phyloP scores from a whole-genome alignment of 176 grass and related monocot genomes.

The Triticum aestivum region DNA sequence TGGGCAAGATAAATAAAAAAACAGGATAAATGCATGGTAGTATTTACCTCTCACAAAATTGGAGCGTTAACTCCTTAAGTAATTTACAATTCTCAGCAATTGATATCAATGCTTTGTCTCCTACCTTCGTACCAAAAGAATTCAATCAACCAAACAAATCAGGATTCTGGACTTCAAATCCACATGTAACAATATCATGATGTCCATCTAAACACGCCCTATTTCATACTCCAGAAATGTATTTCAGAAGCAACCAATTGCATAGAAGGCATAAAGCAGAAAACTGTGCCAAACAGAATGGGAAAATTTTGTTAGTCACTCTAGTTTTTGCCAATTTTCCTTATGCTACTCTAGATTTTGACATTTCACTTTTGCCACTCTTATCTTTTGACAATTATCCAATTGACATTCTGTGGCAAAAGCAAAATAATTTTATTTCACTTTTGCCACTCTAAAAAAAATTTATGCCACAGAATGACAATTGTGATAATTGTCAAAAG shows the following conservation, averaged over 20 bases:
- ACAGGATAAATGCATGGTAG: neutral
- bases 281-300: neutral
- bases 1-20: neutral
- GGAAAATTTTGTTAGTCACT: too few species aligned
- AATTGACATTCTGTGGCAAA: too few species aligned
- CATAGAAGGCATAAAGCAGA: constrained; percentile 4
- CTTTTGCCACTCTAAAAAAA: too few species aligned
- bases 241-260: neutral
- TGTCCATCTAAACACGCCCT: neutral
- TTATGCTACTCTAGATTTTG: too few species aligned
- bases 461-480: too few species aligned
- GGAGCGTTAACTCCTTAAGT: constrained; percentile 68
- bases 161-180: neutral
- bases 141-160: constrained; percentile 4
- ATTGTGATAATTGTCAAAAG: too few species aligned
- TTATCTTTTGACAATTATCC: too few species aligned
- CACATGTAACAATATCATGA: neutral
- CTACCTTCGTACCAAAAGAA: constrained; percentile 55
- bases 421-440: too few species aligned
- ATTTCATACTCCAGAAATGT: neutral
- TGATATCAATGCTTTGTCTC: constrained; percentile 65
- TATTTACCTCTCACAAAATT: constrained; percentile 79
- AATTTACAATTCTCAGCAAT: constrained; percentile 77
- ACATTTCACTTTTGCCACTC: too few species aligned
- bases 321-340: too few species aligned